phyloP scores from a whole-genome alignment of 768 basidiomycete genomes.

The Tulasnella sp. region DNA sequence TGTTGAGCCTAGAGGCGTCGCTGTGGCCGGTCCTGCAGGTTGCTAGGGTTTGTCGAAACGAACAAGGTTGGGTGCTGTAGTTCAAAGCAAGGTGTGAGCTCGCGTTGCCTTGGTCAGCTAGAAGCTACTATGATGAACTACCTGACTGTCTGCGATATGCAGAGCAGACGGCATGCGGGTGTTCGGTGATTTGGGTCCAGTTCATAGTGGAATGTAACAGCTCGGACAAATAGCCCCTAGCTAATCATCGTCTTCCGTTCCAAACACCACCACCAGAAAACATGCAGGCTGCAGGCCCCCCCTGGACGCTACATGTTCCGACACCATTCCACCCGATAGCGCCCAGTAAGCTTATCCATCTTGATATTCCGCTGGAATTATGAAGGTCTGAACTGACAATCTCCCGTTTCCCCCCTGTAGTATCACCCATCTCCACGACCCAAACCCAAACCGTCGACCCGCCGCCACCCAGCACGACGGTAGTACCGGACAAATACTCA shows the following conservation, averaged over 20 bases:
- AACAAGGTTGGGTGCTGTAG: not conserved
- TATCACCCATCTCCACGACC: not conserved
- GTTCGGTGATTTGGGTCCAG: not conserved
- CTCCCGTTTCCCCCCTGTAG: not conserved
- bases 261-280: not conserved
- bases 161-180: not conserved
- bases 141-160: not conserved
- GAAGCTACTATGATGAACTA: not conserved
- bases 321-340: not conserved
- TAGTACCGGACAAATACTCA: not conserved
- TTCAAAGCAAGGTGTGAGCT: not conserved
- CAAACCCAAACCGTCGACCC: not conserved
- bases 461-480: not conserved
- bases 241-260: not conserved
- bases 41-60: not conserved
- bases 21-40: not conserved
- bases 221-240: not conserved
- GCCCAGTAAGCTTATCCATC: not conserved
- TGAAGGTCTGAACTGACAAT: not conserved
- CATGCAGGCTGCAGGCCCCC: not conserved
- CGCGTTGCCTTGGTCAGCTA: not conserved
- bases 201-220: not conserved
- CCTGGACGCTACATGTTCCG: not conserved
- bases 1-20: not conserved
- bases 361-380: not conserved